These are phyloP conservation scores for Chalara sp. DNA, from an alignment of 2,329 filamentous ascomycete species.

Conservation along the genomic window DNA sequence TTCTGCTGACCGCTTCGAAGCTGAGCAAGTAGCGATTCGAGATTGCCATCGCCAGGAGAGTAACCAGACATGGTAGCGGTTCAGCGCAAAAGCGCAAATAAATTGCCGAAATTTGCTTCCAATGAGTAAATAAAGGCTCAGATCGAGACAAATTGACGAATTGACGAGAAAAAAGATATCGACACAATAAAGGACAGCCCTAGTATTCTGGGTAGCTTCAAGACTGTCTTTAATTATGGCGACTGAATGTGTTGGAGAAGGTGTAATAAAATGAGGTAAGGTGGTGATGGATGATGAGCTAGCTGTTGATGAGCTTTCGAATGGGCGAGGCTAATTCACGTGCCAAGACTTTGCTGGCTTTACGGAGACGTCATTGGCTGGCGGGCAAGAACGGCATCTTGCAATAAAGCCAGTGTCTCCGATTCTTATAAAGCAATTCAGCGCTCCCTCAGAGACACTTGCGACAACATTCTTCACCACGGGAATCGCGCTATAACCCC, in stretches of 20 bases:
- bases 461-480: no score
- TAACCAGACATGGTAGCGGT: slow-evolving; percentile 28
- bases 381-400: no score
- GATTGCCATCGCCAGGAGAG: slow-evolving; percentile 21
- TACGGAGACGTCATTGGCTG: no score
- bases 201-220: background rate
- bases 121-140: slow-evolving; percentile 16
- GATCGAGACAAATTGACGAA: slow-evolving; percentile 1
- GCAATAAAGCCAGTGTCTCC: no score
- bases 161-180: slow-evolving; percentile 8
- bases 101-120: slow-evolving; percentile 22
- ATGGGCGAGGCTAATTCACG: no score
- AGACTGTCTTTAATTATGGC: no score
- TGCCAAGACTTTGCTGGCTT: no score
- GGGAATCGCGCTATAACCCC: no score
- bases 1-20: slow-evolving; percentile 22
- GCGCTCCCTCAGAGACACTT: no score
- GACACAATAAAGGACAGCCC: background rate
- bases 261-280: no score
- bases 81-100: slow-evolving; percentile 17
- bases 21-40: slow-evolving; percentile 28
- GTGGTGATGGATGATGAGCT: background rate
- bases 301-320: background rate
- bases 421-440: no score
- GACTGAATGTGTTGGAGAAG: no score